A percentile compares a stretch with the other conserved stretches of the same genome.
These are phyloP conservation scores for Ceratobasidium papillatum DNA, from an alignment of 1,284 basidiomycete species.

Conservation along the genomic window DNA sequence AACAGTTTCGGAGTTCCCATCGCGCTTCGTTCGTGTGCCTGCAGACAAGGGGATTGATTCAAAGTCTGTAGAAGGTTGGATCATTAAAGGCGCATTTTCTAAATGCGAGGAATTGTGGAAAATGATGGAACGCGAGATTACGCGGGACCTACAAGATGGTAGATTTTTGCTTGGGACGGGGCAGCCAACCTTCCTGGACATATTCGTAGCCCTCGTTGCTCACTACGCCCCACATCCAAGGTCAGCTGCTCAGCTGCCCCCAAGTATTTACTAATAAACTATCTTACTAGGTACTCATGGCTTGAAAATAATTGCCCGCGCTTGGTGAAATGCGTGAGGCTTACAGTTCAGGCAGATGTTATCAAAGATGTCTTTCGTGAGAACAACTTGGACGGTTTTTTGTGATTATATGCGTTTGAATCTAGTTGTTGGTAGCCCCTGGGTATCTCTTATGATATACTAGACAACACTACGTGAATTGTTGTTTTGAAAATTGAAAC, in stretches of 20 bases:
- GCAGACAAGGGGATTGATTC: slow-evolving; percentile 29
- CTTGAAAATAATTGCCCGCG: slow-evolving; percentile 41
- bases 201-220: slow-evolving; percentile 37
- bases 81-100: slow-evolving; percentile 22
- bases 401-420: slow-evolving; percentile 11
- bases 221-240: slow-evolving; percentile 40
- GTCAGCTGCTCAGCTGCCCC: not conserved
- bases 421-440: too few relatives aligned
- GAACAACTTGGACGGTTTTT: slow-evolving; percentile 39
- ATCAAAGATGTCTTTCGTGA: slow-evolving; percentile 37
- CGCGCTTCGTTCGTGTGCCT: slow-evolving; percentile 39
- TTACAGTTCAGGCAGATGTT: slow-evolving; percentile 27
- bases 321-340: slow-evolving; percentile 14
- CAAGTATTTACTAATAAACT: not conserved
- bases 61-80: slow-evolving; percentile 39
- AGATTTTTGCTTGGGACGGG: slow-evolving; percentile 41
- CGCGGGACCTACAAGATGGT: slow-evolving; percentile 18
- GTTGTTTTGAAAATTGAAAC: too few relatives aligned
- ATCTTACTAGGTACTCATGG: slow-evolving; percentile 32
- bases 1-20: slow-evolving; percentile 40
- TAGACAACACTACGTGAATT: too few relatives aligned
- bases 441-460: too few relatives aligned
- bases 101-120: slow-evolving; percentile 38
- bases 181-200: slow-evolving; percentile 40
- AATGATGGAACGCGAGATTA: slow-evolving; percentile 41